A percentile compares a stretch with the other conserved stretches of the same genome.
Conservation (phyloP, 2,329 filamentous ascomycete genomes). For the Ophiostoma pallidulum region DNA sequence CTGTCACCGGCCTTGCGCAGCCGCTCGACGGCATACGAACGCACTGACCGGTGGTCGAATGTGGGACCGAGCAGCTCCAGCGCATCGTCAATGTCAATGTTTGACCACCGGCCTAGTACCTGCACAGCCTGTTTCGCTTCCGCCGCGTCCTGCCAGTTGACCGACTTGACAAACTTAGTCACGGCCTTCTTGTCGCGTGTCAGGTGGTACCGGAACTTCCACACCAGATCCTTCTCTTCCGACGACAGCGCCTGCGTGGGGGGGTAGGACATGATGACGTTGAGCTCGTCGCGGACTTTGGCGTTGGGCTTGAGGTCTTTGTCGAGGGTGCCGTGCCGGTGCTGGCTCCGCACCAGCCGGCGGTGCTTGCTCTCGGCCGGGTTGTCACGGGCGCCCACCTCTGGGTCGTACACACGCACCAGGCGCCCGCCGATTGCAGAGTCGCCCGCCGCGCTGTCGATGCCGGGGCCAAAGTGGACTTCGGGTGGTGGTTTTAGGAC, state of each 20-base stretch:
- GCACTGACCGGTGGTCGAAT: conserved; percentile 79
- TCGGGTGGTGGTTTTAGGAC: conserved; percentile 74
- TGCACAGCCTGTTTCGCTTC: conserved; percentile 68
- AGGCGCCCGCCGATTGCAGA: conserved; percentile 48
- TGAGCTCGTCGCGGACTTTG: conserved; percentile 88
- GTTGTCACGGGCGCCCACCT: conserved; percentile 81
- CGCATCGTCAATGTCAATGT: conserved; percentile 94
- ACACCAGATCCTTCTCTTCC: conserved; percentile 91
- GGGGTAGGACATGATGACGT: conserved; percentile 82
- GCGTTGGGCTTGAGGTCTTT: conserved; percentile 94
- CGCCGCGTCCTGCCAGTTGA: conserved; percentile 18
- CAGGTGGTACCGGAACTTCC: conserved; percentile 94
- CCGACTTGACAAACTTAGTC: conserved; percentile 93
- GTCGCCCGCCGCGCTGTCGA: conserved; percentile 37
- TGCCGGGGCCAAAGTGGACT: conserved; percentile 83
- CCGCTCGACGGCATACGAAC: conserved; percentile 87
- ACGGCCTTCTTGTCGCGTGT: conserved; percentile 85
- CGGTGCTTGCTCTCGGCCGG: conserved; percentile 93
- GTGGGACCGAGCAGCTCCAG: conserved; percentile 87
- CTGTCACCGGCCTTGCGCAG: conserved; percentile 87
- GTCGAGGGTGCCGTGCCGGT: conserved; percentile 85
- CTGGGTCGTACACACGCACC: conserved; percentile 85
- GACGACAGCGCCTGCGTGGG: conserved; percentile 80
- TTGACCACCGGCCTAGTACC: conserved; percentile 84
- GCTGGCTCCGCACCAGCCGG: conserved; percentile 78